Evolutionary conservation across 345 rosid genomes (phyloP).

Genomic region (Eucalyptus pauciflora): DNA sequence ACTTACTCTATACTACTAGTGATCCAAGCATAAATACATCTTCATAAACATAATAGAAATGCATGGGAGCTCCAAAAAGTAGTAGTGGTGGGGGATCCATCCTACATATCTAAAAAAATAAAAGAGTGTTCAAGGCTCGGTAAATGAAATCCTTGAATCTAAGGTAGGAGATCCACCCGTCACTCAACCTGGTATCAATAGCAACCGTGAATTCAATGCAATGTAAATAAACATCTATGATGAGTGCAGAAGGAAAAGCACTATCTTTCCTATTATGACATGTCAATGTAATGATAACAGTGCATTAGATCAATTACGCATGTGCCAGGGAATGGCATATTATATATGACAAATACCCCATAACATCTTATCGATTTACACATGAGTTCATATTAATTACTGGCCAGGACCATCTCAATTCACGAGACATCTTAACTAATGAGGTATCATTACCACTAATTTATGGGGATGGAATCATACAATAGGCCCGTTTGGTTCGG

Average conservation of each 20-base stretch:
- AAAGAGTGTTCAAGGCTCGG: fast-evolving
- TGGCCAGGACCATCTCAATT: fast-evolving
- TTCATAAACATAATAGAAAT: no score
- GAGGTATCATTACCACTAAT: background rate
- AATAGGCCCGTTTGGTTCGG: background rate
- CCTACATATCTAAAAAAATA: background rate
- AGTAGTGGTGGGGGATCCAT: no score
- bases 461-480: no score
- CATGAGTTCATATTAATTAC: background rate
- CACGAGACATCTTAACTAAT: background rate
- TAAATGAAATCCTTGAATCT: background rate
- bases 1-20: no score
- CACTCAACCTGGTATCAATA: background rate
- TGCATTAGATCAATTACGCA: background rate
- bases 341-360: background rate
- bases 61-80: no score
- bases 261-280: background rate
- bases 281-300: fast-evolving
- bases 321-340: background rate
- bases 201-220: fast-evolving
- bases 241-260: background rate
- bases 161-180: background rate
- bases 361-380: background rate
- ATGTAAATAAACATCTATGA: background rate
- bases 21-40: no score